Evolutionary conservation across 2,329 filamentous ascomycete genomes (phyloP).

Genomic region (Chrysoporthe austroafricana): DNA sequence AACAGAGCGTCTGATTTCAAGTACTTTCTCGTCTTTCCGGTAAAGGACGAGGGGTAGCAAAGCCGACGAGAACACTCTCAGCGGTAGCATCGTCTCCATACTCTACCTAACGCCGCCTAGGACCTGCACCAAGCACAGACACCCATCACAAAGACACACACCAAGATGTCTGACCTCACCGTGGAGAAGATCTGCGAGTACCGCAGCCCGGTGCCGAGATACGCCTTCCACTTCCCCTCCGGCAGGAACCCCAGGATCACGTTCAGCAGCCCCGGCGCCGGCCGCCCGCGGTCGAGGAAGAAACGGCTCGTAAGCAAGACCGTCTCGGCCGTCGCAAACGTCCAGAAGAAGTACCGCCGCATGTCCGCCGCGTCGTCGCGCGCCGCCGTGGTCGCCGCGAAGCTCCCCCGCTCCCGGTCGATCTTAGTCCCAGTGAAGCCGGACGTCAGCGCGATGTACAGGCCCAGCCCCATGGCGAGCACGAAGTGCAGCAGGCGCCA

Average conservation of each 20-base stretch:
- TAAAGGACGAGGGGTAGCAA: background rate
- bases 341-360: slow-evolving; percentile 69
- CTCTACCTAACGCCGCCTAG: background rate
- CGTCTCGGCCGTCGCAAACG: slow-evolving; percentile 79
- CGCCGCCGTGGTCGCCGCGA: slow-evolving; percentile 36
- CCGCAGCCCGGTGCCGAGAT: slow-evolving; percentile 56
- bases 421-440: slow-evolving; percentile 69
- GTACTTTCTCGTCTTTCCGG: background rate
- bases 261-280: slow-evolving; percentile 66
- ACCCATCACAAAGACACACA: slow-evolving; percentile 76
- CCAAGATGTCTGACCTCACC: slow-evolving; percentile 73
- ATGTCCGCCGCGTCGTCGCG: slow-evolving; percentile 32
- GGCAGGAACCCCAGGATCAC: slow-evolving; percentile 69
- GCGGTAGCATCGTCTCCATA: background rate
- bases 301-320: slow-evolving; percentile 72
- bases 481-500: slow-evolving; percentile 77
- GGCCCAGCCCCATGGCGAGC: slow-evolving; percentile 69
- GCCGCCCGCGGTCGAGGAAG: slow-evolving; percentile 65
- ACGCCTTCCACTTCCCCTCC: slow-evolving; percentile 56
- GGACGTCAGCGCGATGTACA: slow-evolving; percentile 71
- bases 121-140: slow-evolving; percentile 52
- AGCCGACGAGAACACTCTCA: background rate
- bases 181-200: slow-evolving; percentile 75
- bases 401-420: slow-evolving; percentile 54
- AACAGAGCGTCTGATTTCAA: too few species aligned